phyloP scores from a whole-genome alignment of 805 yeast genomes.

The Suhomyces prunicola region DNA sequence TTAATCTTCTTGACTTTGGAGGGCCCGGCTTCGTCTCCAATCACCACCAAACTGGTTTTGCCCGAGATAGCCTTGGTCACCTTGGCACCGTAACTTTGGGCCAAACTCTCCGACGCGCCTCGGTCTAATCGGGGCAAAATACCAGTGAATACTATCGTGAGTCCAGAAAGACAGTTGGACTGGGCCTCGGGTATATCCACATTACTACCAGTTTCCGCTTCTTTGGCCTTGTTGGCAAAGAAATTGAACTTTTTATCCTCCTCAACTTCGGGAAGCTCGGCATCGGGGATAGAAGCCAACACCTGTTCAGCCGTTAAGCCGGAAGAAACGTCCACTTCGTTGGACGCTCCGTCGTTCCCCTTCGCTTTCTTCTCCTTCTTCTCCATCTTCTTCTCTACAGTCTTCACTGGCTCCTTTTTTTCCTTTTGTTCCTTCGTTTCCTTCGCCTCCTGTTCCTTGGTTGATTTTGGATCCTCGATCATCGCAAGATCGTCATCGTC shows the following conservation, averaged over 20 bases:
- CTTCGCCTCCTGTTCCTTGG: background rate
- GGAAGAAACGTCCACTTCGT: too few relatives aligned
- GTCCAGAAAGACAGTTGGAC: constrained; percentile 81
- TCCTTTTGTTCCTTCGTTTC: background rate
- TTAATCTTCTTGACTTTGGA: constrained; percentile 83
- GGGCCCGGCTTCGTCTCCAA: constrained; percentile 97
- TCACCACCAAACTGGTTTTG: constrained; percentile 82
- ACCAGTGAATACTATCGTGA: constrained; percentile 93
- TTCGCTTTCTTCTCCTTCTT: background rate
- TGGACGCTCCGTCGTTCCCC: too few relatives aligned
- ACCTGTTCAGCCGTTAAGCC: constrained; percentile 37
- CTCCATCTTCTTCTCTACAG: background rate
- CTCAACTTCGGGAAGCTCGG: constrained; percentile 57
- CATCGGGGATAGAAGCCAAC: constrained; percentile 67
- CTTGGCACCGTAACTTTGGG: constrained; percentile 86
- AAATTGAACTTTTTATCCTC: constrained; percentile 57
- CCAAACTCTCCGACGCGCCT: constrained; percentile 67
- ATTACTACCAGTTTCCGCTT: constrained; percentile 11
- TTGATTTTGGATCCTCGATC: background rate
- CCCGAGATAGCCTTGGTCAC: constrained; percentile 84
- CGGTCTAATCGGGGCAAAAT: constrained; percentile 76
- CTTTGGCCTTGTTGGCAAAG: constrained; percentile 31
- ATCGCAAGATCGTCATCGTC: constrained; percentile 3
- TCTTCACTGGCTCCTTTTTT: background rate
- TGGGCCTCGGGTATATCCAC: constrained; percentile 74